Conservation (phyloP, 306 rosid genomes). For the Styphnolobium japonicum region DNA sequence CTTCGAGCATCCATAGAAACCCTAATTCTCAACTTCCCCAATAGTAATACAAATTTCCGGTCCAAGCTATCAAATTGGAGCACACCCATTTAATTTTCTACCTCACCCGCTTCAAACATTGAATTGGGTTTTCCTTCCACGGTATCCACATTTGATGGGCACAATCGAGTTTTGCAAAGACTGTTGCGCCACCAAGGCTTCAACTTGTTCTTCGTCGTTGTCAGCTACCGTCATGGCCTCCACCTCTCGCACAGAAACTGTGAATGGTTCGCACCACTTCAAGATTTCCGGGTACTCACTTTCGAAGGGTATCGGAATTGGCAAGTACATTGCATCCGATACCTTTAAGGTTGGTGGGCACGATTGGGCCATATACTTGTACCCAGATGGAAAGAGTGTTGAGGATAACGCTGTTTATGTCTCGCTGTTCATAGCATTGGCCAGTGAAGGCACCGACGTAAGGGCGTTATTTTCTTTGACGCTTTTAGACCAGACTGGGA, state of each 20-base stretch:
- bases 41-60: neutral
- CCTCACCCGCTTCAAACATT: no score
- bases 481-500: slow-evolving; percentile 59
- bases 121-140: neutral
- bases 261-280: slow-evolving; percentile 53
- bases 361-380: slow-evolving; percentile 63
- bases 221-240: slow-evolving; percentile 32
- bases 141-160: slow-evolving; percentile 48
- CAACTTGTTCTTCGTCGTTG: neutral
- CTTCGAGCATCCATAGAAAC: neutral
- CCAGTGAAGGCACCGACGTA: slow-evolving; percentile 60
- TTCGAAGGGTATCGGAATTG: slow-evolving; percentile 57
- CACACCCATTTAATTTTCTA: neutral
- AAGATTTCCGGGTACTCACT: slow-evolving; percentile 56
- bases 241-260: slow-evolving; percentile 49
- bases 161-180: slow-evolving; percentile 36
- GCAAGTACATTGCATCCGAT: slow-evolving; percentile 56
- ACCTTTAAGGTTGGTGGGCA: slow-evolving; percentile 58
- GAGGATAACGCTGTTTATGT: slow-evolving; percentile 57
- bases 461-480: slow-evolving; percentile 61
- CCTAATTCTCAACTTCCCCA: neutral
- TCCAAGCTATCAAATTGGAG: neutral
- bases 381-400: slow-evolving; percentile 61
- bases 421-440: slow-evolving; percentile 56
- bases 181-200: slow-evolving; percentile 1